phyloP scores from a whole-genome alignment of 2,329 filamentous ascomycete genomes.

The Plectosphaerella plurivora region DNA sequence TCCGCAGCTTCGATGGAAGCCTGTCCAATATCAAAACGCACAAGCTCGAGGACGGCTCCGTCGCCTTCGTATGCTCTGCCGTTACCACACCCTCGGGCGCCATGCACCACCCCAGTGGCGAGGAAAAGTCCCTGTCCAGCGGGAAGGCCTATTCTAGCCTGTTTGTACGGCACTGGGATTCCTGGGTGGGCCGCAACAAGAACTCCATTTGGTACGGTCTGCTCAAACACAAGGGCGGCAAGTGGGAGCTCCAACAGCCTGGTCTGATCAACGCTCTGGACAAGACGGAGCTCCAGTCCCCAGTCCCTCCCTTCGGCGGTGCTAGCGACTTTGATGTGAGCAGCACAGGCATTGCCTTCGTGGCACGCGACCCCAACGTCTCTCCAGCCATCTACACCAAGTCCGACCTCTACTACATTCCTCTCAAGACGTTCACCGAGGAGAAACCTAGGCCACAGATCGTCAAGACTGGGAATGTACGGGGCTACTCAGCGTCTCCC shows the following conservation, averaged over 20 bases:
- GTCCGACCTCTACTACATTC: slow-evolving; percentile 72
- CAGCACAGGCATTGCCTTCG: slow-evolving; percentile 61
- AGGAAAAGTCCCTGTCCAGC: slow-evolving; percentile 54
- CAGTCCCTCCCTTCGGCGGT: slow-evolving; percentile 75
- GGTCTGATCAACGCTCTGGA: slow-evolving; percentile 61
- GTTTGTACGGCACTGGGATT: slow-evolving; percentile 81
- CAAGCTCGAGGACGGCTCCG: slow-evolving; percentile 39
- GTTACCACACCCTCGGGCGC: slow-evolving; percentile 64
- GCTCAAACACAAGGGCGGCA: slow-evolving; percentile 39
- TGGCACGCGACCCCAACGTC: slow-evolving; percentile 68
- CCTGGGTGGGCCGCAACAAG: slow-evolving; percentile 64
- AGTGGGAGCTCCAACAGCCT: slow-evolving; percentile 36
- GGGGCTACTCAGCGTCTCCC: slow-evolving; percentile 62
- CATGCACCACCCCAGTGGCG: slow-evolving; percentile 61
- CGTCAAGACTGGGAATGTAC: slow-evolving; percentile 51
- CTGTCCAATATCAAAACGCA: slow-evolving; percentile 58
- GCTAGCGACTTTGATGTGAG: slow-evolving; percentile 76
- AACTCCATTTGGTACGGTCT: slow-evolving; percentile 71
- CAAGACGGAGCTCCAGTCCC: slow-evolving; percentile 56
- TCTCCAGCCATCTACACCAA: slow-evolving; percentile 74
- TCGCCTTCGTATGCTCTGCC: slow-evolving; percentile 57
- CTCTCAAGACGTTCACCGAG: slow-evolving; percentile 57
- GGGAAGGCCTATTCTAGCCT: slow-evolving; percentile 70
- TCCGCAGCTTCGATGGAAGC: slow-evolving; percentile 44
- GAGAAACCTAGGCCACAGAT: slow-evolving; percentile 46